A percentile compares a stretch with the other conserved stretches of the same genome.
Conservation (phyloP, 306 rosid genomes). For the Quillaja saponaria region DNA sequence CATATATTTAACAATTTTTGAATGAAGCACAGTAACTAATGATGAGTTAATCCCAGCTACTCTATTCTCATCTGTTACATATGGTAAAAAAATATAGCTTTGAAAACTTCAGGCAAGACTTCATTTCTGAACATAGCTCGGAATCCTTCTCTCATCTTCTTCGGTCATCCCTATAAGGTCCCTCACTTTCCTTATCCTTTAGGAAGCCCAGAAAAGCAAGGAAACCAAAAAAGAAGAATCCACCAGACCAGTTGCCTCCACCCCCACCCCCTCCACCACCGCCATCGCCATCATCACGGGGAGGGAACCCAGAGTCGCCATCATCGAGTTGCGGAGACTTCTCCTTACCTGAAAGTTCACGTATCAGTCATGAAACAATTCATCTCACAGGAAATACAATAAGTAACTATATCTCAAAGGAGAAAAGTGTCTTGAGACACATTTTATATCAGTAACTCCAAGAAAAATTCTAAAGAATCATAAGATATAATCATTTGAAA, state of each 20-base stretch:
- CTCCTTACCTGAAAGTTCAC: constrained; percentile 76
- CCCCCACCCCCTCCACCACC: constrained; percentile 98
- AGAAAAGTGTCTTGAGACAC: not conserved
- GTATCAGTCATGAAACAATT: constrained; percentile 6
- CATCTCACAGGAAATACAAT: not conserved
- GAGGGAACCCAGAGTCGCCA: constrained; percentile 82
- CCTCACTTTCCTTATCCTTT: constrained; percentile 86
- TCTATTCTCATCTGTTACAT: too few species aligned
- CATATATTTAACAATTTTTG: too few species aligned
- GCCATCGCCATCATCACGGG: constrained; percentile 83
- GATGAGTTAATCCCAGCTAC: too few species aligned
- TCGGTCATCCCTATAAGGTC: constrained; percentile 52
- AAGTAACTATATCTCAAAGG: constrained; percentile 14
- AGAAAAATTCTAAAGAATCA: not conserved
- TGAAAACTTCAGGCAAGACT: constrained; percentile 23
- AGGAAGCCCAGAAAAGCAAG: constrained; percentile 88
- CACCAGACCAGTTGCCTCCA: constrained; percentile 95
- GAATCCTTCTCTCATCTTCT: constrained; percentile 48
- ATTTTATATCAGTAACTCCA: not conserved
- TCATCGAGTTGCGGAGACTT: constrained; percentile 86
- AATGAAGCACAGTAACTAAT: too few species aligned
- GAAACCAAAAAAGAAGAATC: constrained; percentile 94
- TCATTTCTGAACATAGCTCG: not conserved
- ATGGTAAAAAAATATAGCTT: not conserved
- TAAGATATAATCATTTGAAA: not conserved